These are phyloP conservation scores for Heritiera fomes DNA, from an alignment of 345 rosid genomes.

Conservation along the genomic window DNA sequence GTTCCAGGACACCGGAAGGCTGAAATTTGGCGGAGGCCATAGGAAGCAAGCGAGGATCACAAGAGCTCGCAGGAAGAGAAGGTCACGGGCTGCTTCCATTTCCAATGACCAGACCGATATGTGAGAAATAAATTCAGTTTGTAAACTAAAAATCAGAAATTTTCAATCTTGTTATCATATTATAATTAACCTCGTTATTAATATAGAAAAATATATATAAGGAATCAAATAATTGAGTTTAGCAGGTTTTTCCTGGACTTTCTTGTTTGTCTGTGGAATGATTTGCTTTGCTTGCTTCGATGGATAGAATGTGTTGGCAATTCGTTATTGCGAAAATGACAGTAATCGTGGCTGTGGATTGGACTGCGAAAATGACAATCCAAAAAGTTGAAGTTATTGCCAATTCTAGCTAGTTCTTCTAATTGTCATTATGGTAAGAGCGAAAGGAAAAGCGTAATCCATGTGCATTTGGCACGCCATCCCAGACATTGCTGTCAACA, in stretches of 20 bases:
- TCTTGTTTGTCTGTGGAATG: not conserved
- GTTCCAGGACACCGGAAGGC: constrained; percentile 65
- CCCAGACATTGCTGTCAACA: too few species aligned
- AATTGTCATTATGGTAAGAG: too few species aligned
- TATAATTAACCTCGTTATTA: too few species aligned
- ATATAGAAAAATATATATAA: too few species aligned
- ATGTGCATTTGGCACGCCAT: too few species aligned
- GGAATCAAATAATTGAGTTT: not conserved
- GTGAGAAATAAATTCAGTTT: not conserved
- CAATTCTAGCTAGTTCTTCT: too few species aligned
- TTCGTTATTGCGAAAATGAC: not conserved
- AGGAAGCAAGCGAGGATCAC: constrained; percentile 23
- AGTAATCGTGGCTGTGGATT: too few species aligned
- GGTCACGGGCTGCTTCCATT: not conserved
- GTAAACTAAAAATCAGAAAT: not conserved
- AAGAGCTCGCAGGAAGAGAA: constrained; percentile 22
- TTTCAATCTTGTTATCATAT: not conserved
- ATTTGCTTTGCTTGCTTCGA: not conserved
- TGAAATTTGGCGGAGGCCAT: constrained; percentile 76
- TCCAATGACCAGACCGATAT: constrained; percentile 4
- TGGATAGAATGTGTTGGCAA: not conserved
- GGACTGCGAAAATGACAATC: not conserved
- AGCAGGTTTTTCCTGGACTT: not conserved
- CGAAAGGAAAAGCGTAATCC: too few species aligned
- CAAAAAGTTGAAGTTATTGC: not conserved